Percentiles rank a stretch among this genome's conserved stretches.
Evolutionary conservation across 345 rosid species (phyloP).

Genomic region (Rhizophora mangle): DNA sequence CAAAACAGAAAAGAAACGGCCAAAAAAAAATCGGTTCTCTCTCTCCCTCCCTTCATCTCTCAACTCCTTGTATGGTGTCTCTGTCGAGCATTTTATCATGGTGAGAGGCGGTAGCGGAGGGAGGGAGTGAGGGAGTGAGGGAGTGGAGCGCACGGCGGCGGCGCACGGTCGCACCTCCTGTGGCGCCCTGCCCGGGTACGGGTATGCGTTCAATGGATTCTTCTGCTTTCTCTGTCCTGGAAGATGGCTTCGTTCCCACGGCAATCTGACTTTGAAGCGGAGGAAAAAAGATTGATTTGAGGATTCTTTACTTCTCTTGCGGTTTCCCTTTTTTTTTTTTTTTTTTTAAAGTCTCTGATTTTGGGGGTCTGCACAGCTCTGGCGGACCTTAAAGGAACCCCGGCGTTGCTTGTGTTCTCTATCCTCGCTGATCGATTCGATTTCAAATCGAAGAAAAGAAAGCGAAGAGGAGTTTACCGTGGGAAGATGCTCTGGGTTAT

Average conservation of each 20-base stretch:
- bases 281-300: slow-evolving; percentile 35
- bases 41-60: slow-evolving; percentile 7
- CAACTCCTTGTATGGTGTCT: not conserved
- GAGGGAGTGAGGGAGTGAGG: slow-evolving; percentile 23
- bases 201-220: slow-evolving; percentile 32
- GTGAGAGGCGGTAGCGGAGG: slow-evolving; percentile 16
- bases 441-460: slow-evolving; percentile 38
- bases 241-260: slow-evolving; percentile 51
- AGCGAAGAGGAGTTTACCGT: slow-evolving; percentile 26
- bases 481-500: slow-evolving; percentile 68
- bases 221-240: slow-evolving; percentile 21
- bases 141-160: slow-evolving; percentile 48
- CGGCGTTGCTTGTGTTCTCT: slow-evolving; percentile 15
- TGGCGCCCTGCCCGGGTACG: slow-evolving; percentile 24
- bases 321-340: not conserved
- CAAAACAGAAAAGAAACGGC: too few relatives aligned
- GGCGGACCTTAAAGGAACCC: slow-evolving; percentile 35
- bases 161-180: slow-evolving; percentile 43
- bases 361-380: slow-evolving; percentile 10
- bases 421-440: slow-evolving; percentile 23
- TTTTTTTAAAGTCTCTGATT: not conserved
- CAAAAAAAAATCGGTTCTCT: too few relatives aligned
- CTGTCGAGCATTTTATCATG: slow-evolving; percentile 16
- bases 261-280: slow-evolving; percentile 33
- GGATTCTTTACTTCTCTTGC: too few relatives aligned